Base-by-base conservation (phyloP, 164 flowering plant genomes). In the Vitis vinifera region DNA sequence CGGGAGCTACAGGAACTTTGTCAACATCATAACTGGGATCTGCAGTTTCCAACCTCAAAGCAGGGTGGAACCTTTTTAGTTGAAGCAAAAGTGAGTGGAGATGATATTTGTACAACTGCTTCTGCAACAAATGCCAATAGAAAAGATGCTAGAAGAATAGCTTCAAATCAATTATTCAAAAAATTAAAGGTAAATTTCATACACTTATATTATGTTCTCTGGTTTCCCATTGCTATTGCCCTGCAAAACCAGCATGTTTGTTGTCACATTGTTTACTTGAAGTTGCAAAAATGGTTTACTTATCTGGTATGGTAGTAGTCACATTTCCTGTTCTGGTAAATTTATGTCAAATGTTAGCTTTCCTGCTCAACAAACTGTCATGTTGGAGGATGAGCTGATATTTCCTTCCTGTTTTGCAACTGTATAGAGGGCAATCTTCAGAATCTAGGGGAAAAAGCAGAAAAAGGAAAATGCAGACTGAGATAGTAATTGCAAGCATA, bases 1-100 rank as follows among this genome's bases (percentile, higher is more conserved):
- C 76, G 98, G 79, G 95, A 91, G 52, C 84, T 96, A 11, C 77
- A 60, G 59, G 99, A 96, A 77, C 90, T 93, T 74, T 89, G 95
- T 68, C 97, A 96, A 69, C 77, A 71, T 72, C 69, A 67, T 71
- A 74, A 79, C 11, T 87, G 83, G 87, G 68, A 76, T 0, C 31
- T 82, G 68, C 15, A 82, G 15, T 81, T 83, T 78, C 55, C 73
- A 13, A 0, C 68, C 9, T 48, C 75, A 30, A 87, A 81, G 70
- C 84, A 65, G 66, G 85, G 81, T 9, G 68, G 68, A 47, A 52
- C 3, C n/a, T 88, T 75, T 75, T 29, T 14, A 1, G 91, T 85
- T 44, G 77, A 84, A 78, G 89, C 80, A 57, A 76, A 62, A 68
- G 89, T 87, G 44, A 68, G 30, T 55, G 78, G 80, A 1, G 49